phyloP scores from a whole-genome alignment of 1,139 yeast species.

The Lodderomyces oxycetoniae region DNA sequence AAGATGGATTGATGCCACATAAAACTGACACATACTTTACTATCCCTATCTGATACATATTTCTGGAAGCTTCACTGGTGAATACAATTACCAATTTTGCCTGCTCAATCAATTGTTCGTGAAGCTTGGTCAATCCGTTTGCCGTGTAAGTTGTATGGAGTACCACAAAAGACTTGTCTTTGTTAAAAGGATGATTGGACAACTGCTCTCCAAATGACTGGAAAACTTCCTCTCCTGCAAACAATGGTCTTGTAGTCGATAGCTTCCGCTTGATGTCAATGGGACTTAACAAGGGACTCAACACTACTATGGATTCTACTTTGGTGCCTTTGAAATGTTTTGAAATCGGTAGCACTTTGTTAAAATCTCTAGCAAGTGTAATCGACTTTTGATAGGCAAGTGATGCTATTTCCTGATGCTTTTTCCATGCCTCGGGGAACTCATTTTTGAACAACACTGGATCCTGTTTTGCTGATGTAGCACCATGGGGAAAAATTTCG shows the following conservation, averaged over 20 bases:
- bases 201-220: conserved; percentile 44
- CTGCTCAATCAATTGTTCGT: conserved; percentile 52
- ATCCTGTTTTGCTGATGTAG: conserved; percentile 25
- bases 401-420: conserved; percentile 44
- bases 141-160: conserved; percentile 63
- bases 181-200: conserved; percentile 30
- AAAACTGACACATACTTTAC: conserved; percentile 54
- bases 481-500: conserved; percentile 40
- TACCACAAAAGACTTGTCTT: conserved; percentile 40
- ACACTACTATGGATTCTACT: conserved; percentile 40
- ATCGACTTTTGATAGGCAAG: conserved; percentile 51
- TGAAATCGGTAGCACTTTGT: conserved; percentile 49
- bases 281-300: conserved; percentile 52
- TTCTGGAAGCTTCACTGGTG: conserved; percentile 60
- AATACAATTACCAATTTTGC: conserved; percentile 55
- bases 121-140: conserved; percentile 56
- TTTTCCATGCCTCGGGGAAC: conserved; percentile 33
- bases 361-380: conserved; percentile 54
- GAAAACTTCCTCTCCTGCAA: conserved; percentile 56
- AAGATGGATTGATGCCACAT: conserved; percentile 47
- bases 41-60: conserved; percentile 63
- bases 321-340: conserved; percentile 27
- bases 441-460: conserved; percentile 25
- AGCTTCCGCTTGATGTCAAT: conserved; percentile 21
- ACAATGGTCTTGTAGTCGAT: conserved; percentile 21